Conservation (phyloP, 805 yeast genomes). For the Saccharomycopsis sp. region DNA sequence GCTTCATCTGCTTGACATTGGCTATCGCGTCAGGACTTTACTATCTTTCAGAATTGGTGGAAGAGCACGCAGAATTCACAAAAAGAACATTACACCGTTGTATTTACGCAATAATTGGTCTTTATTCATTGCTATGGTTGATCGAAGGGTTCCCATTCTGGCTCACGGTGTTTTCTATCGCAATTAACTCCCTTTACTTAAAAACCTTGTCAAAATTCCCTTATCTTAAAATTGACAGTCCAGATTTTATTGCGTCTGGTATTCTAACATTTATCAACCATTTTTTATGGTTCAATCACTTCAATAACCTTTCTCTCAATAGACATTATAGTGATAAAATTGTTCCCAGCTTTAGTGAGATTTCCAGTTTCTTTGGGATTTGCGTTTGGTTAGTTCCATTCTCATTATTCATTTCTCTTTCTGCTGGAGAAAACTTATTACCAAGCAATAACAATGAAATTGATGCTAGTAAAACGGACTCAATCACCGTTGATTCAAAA, state of each 20-base stretch:
- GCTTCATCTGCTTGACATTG: slow-evolving; percentile 50
- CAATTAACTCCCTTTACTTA: slow-evolving; percentile 60
- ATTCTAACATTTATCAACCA: slow-evolving; percentile 70
- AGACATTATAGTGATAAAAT: slow-evolving; percentile 55
- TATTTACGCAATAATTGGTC: slow-evolving; percentile 49
- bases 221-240: slow-evolving; percentile 62
- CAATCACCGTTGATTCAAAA: slow-evolving; percentile 22
- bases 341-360: slow-evolving; percentile 76
- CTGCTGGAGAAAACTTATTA: slow-evolving; percentile 82
- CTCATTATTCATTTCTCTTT: slow-evolving; percentile 78
- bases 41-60: slow-evolving; percentile 85
- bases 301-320: slow-evolving; percentile 51
- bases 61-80: slow-evolving; percentile 85
- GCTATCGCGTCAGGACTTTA: slow-evolving; percentile 86
- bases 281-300: slow-evolving; percentile 81
- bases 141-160: slow-evolving; percentile 74
- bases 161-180: slow-evolving; percentile 55
- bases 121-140: slow-evolving; percentile 47
- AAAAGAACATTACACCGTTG: slow-evolving; percentile 52
- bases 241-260: slow-evolving; percentile 62
- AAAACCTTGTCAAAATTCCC: slow-evolving; percentile 80
- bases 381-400: slow-evolving; percentile 94
- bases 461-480: slow-evolving; percentile 23
- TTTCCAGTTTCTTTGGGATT: slow-evolving; percentile 90
- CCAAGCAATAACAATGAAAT: slow-evolving; percentile 37